Evolutionary conservation across 2,329 filamentous ascomycete species (phyloP).

Genomic region (Pestalotiopsis sp.): DNA sequence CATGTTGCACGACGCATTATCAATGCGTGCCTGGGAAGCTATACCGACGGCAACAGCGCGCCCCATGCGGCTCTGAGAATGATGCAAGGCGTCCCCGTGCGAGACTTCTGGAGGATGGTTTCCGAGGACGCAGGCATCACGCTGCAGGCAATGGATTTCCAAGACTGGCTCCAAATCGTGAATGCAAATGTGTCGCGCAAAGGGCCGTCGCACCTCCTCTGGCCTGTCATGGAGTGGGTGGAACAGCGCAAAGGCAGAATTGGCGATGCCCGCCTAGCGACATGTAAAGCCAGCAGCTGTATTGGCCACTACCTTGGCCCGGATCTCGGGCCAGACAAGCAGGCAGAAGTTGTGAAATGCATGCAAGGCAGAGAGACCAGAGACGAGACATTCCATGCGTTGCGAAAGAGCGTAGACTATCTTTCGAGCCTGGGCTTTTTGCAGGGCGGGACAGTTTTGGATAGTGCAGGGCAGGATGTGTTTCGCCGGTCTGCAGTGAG

Average conservation of each 20-base stretch:
- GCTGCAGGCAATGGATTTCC: not conserved
- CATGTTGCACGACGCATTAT: not conserved
- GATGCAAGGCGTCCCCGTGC: conserved; percentile 1
- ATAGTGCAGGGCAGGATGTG: not conserved
- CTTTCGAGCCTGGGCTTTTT: not conserved
- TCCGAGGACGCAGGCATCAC: not conserved
- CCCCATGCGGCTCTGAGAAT: not conserved
- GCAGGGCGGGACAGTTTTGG: not conserved
- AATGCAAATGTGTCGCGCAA: not conserved
- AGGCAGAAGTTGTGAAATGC: not conserved
- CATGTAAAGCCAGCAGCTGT: not conserved
- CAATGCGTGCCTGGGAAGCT: not conserved
- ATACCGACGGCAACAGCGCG: not conserved
- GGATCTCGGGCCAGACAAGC: not conserved
- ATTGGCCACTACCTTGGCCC: not conserved
- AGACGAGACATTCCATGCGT: not conserved
- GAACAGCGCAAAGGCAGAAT: conserved; percentile 4
- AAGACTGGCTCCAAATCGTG: not conserved
- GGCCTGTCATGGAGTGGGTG: conserved; percentile 6
- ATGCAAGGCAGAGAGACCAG: not conserved
- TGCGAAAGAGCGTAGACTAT: not conserved
- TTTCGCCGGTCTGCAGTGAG: not conserved
- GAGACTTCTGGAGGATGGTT: not conserved
- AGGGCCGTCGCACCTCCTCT: not conserved
- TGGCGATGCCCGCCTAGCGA: not conserved